A percentile compares a stretch with the other conserved stretches of the same genome.
These are phyloP conservation scores for Oemleria cerasiformis DNA, from an alignment of 306 rosid species.

Conservation along the genomic window DNA sequence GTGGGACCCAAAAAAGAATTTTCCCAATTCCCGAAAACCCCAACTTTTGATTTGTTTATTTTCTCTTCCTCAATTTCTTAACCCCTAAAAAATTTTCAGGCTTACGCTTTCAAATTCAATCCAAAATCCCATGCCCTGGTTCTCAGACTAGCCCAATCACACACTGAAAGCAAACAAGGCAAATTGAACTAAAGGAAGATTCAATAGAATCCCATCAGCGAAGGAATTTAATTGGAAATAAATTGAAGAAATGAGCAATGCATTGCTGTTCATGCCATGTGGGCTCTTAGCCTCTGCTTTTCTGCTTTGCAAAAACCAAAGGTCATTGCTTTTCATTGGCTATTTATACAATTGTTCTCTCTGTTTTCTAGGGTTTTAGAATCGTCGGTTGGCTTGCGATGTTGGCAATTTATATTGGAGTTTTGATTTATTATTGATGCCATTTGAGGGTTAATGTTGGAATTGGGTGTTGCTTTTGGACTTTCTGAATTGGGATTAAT, in stretches of 20 bases:
- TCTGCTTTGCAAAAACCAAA: conserved; percentile 41
- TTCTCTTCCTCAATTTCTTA: conserved; percentile 24
- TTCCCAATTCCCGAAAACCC: conserved; percentile 4
- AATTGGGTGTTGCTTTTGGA: conserved; percentile 21
- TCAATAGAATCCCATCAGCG: conserved; percentile 38
- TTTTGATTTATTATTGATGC: neutral
- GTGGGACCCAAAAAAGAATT: conserved; percentile 36
- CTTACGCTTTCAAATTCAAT: conserved; percentile 18
- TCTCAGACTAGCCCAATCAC: conserved; percentile 2
- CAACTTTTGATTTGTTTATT: neutral
- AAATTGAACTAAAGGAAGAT: conserved; percentile 13
- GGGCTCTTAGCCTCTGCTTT: conserved; percentile 41
- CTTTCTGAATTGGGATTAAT: conserved; percentile 14
- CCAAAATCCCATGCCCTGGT: neutral
- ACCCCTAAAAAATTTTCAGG: conserved; percentile 33
- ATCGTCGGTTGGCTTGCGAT: conserved; percentile 7
- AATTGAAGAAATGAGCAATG: conserved; percentile 39
- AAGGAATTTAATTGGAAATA: conserved; percentile 29
- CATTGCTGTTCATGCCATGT: conserved; percentile 35
- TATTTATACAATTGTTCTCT: conserved; percentile 14
- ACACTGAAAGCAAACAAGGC: neutral
- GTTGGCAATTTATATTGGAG: neutral
- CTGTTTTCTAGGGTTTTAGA: conserved; percentile 11
- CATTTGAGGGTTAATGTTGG: conserved; percentile 7
- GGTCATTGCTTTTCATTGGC: conserved; percentile 31